Evolutionary conservation across 73 alveolate species (phyloP), one percentile per base, ranked within the genome.

Genomic region (Stentor roeselii): DNA sequence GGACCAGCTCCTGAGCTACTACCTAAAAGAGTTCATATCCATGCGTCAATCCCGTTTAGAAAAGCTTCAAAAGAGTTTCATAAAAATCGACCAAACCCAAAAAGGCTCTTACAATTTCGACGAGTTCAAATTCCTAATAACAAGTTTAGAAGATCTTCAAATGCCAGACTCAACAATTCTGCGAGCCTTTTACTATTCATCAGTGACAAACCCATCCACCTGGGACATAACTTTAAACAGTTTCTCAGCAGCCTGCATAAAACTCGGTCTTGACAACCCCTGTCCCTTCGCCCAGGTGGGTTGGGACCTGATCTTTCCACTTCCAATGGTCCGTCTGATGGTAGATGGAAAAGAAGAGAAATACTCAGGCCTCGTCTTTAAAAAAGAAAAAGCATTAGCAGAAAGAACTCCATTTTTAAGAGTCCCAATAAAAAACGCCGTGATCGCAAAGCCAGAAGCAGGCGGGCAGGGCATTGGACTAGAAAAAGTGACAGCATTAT

Each of bases 31-130:
- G 78, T 89, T 36, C 36, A 38, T 86, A 41, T 59, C 83, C 15
- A 59, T 36, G 61, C 84, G 88, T 41, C 80, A 86, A 60, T 85
- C 84, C 82, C 78, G 78, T 41, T 80, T 85, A 38, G 88, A 89
- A 61, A 36, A 61, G 6, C 11, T 89, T 3, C 67, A 87, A n/a
- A 89, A 89, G 84, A 61, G 35, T 15, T 89, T 89, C 60, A 86
- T 59, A 36, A 89, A 89, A 75, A 77, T 34, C 40, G 80, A 59
- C 41, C 60, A 77, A 36, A 86, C 61, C 58, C 87, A 89, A 75
- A 88, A 89, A 39, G 94, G 94, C 30, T 39, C 85, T 2, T 89
- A 83, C 61, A 40, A 77, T 34, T 84, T 78, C 60, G 94, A 89
- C 67, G 94, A 89, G 67, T 59, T 89, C 67, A 39, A 42, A n/a